Percentiles rank a stretch among this genome's conserved stretches.
phyloP scores from a whole-genome alignment of 371 early-diverging fungal genomes.

The Mucor indicus region DNA sequence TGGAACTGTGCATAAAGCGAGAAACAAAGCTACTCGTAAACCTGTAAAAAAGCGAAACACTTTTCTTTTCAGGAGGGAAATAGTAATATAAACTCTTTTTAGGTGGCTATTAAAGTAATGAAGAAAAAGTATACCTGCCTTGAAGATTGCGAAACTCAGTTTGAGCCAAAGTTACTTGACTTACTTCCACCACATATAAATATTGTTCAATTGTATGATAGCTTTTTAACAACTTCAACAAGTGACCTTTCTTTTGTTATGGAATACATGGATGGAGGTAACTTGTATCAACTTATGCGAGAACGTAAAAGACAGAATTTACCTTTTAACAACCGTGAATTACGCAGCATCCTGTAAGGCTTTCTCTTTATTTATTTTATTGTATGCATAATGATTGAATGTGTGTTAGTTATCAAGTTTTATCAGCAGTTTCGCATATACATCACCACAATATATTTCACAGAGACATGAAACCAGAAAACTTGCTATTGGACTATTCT shows the following conservation, averaged over 20 bases:
- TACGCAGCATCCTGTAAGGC: slow-evolving; percentile 27
- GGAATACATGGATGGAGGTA: slow-evolving; percentile 89
- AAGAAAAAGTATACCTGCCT: slow-evolving; percentile 78
- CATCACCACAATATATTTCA: slow-evolving; percentile 91
- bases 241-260: slow-evolving; percentile 88
- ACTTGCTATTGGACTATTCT: slow-evolving; percentile 53
- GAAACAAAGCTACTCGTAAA: slow-evolving; percentile 63
- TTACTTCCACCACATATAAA: slow-evolving; percentile 71
- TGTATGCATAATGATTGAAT: no score
- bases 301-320: slow-evolving; percentile 60
- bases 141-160: slow-evolving; percentile 71
- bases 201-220: slow-evolving; percentile 80
- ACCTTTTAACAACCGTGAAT: neutral
- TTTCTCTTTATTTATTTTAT: neutral
- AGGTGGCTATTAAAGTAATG: slow-evolving; percentile 96
- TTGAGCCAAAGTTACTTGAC: slow-evolving; percentile 71
- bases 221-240: slow-evolving; percentile 64
- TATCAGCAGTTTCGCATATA: slow-evolving; percentile 83
- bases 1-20: slow-evolving; percentile 82
- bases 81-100: no score
- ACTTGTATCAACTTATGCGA: slow-evolving; percentile 84
- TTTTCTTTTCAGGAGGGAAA: no score
- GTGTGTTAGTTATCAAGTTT: no score
- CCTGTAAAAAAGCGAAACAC: no score
- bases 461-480: slow-evolving; percentile 94